Base-by-base conservation (phyloP, 1,284 basidiomycete species). In the Irpex lacteus region DNA sequence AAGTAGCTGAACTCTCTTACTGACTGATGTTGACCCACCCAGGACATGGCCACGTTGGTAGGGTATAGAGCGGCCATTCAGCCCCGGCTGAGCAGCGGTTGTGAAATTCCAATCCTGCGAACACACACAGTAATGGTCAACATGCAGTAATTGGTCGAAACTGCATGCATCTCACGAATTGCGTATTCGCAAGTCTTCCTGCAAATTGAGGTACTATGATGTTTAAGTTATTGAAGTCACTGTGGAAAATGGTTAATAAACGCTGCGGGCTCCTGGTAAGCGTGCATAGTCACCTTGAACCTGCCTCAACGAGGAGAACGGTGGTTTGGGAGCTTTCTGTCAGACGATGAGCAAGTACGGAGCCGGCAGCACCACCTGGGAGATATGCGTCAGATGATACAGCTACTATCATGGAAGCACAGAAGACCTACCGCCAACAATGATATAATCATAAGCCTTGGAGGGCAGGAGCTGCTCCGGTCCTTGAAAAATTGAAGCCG, bases 11-110 rank as follows among this genome's bases (percentile, higher is more conserved):
- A 50, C 1, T 26, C 5, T 37, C 60, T 37, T 34, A 67, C 66
- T 67, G 47, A 67, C 65, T 26, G 60, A 62, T 26, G 63, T 65
- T 18, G 59, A 61, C n/a, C 66, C 66, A n/a, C 60, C 64, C 9
- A 67, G 54, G 13, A 67, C 49, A 13, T 57, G 57, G 6, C 65
- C 65, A 8, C 63, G 49, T 15, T 63, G n/a, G 34, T 59, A 66
- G 3, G 32, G n/a, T 9, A 66, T 49, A 5, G 26, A 15, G 7
- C 66, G 60, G 21, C 54, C 38, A 40, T 65, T 63, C 7, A 62
- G 53, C 2, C 37, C 60, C 2, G 61, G 8, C 40, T 67, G 66
- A 2, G 57, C 49, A 32, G 47, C 38, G 6, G 66, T 65, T 5
- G 58, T 63, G 36, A 61, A 63, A 37, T 65, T 65, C 61, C 66